These are phyloP conservation scores for Neopestalotiopsis clavispora DNA, from an alignment of 2,329 filamentous ascomycete genomes.

Conservation along the genomic window DNA sequence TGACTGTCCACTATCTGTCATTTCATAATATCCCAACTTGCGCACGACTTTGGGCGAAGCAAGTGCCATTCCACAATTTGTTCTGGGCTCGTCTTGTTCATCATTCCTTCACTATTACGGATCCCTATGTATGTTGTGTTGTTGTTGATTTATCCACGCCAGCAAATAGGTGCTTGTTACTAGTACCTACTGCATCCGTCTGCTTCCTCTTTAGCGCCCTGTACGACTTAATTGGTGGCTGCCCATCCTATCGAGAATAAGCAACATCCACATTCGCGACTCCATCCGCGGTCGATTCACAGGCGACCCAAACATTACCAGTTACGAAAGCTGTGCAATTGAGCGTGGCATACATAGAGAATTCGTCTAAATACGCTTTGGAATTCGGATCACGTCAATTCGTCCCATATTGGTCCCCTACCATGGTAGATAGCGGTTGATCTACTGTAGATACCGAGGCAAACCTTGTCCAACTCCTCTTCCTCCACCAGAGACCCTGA, in stretches of 20 bases:
- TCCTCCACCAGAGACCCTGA: not conserved
- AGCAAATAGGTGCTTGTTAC: not conserved
- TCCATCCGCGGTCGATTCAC: not conserved
- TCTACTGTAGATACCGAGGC: not conserved
- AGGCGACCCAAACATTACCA: not conserved
- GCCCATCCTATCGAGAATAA: not conserved
- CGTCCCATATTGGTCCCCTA: not conserved
- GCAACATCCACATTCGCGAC: not conserved
- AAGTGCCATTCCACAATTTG: not conserved
- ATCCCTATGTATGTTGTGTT: not conserved
- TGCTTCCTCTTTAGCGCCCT: not conserved
- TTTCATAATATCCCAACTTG: not conserved
- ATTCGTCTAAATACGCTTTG: not conserved
- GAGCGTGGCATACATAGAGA: not conserved
- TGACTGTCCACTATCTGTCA: not conserved
- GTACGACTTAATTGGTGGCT: constrained; percentile 1
- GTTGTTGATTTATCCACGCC: not conserved
- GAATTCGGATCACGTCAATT: not conserved
- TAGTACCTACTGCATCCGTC: not conserved
- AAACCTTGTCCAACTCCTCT: not conserved
- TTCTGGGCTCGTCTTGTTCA: not conserved
- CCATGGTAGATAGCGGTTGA: not conserved
- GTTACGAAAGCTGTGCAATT: not conserved
- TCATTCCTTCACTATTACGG: not conserved
- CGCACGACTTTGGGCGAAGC: not conserved